These are phyloP conservation scores for Adansonia gregorii DNA, from an alignment of 441 rosid genomes.

Conservation along the genomic window DNA sequence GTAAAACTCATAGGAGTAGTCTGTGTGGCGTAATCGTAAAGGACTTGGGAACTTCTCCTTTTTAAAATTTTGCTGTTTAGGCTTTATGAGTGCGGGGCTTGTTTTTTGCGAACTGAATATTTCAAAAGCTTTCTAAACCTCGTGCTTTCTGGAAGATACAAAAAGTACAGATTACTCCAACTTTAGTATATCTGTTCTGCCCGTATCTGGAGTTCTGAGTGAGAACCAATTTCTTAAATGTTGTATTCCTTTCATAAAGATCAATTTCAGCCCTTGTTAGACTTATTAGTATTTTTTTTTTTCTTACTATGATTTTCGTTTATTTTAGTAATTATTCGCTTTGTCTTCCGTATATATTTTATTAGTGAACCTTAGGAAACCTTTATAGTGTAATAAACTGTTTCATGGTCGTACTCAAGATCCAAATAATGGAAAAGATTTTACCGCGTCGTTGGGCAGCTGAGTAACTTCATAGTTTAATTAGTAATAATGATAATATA, in stretches of 20 bases:
- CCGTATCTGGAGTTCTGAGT: not conserved
- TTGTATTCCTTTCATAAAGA: not conserved
- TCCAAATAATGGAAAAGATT: not conserved
- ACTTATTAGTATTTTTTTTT: not conserved
- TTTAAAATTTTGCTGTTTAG: not conserved
- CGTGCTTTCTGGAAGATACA: not conserved
- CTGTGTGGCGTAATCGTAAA: not conserved
- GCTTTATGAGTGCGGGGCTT: not conserved
- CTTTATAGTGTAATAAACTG: not conserved
- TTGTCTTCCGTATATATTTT: not conserved
- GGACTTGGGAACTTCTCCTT: not conserved
- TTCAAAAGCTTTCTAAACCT: not conserved
- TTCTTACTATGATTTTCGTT: too few relatives aligned
- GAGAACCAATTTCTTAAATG: not conserved
- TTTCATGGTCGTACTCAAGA: not conserved
- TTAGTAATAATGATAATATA: too few relatives aligned
- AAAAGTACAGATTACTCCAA: not conserved
- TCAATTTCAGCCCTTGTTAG: not conserved
- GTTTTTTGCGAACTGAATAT: not conserved
- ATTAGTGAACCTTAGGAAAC: not conserved
- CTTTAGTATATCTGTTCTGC: too few relatives aligned
- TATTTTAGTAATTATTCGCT: not conserved
- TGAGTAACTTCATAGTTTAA: not conserved
- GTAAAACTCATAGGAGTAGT: not conserved
- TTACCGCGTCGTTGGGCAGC: not conserved